Base-by-base conservation (phyloP, 2,329 filamentous ascomycete genomes). In the Trichoderma cornu-damae region DNA sequence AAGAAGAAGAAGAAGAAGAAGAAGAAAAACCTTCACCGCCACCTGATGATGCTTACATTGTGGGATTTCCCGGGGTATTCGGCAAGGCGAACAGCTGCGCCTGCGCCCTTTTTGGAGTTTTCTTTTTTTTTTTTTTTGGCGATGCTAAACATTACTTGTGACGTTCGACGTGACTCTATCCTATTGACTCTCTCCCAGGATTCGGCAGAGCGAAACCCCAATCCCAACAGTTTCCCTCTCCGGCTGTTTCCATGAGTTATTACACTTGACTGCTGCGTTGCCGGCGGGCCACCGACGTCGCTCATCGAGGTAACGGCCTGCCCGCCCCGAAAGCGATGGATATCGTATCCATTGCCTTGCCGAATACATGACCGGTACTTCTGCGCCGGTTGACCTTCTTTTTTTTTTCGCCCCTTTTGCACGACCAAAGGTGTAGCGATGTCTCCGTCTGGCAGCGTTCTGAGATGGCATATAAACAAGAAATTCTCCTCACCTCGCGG, bases 21-120 rank as follows among this genome's bases (percentile, higher is more conserved):
- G 26, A 28, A 30, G 2, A 2, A 30, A 30, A 30, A 30, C 6
- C 9, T 30, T 30, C 28, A 20, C 18, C n/a, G 40, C 49, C n/a
- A 43, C 49, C 38, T 52, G 49, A 52, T 28, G 12, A 22, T 12
- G 14, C 4, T 18, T n/a, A 35, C 18, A 16, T 52, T n/a, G 49
- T 28, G 43, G 43, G 37, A 37, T 35, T 30, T 28, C 35, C 48
- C 24, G 12, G 7, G 14, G 6, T 42, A 11, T 16, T n/a, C n/a
- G 49, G 38, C 16, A 12, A 52, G 49, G 49, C 49, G 37, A 48
- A 12, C 14, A 43, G 37, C 37, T 40, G 49, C 49, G 49, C 38
- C 35, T 32, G 4, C 28, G 37, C 26, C 37, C 42, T 42, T 32
- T 9, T 30, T 8, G n/a, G 24, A 51, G 11, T 11, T n/a, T n/a